phyloP scores from a whole-genome alignment of 306 rosid species.

The Comarum palustre region DNA sequence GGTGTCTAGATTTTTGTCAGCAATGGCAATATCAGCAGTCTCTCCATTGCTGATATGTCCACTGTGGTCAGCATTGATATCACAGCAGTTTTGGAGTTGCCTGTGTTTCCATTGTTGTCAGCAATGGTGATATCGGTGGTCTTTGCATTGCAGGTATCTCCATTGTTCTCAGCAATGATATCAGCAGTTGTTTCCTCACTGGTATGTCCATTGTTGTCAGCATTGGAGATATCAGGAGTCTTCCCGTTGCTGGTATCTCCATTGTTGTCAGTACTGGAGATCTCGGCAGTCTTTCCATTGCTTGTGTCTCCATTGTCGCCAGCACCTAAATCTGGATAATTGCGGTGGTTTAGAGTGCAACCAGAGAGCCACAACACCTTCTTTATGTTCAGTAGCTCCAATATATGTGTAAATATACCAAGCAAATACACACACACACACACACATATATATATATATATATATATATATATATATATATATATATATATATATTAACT shows the following conservation, averaged over 20 bases:
- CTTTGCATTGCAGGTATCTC: not conserved
- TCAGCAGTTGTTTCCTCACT: not conserved
- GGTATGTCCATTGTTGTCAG: not conserved
- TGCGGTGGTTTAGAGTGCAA: slow-evolving; percentile 87
- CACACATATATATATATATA: too few species aligned
- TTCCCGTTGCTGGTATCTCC: not conserved
- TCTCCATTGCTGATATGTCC: not conserved
- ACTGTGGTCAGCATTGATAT: not conserved
- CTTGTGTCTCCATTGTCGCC: slow-evolving; percentile 27
- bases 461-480: too few species aligned
- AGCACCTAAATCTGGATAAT: slow-evolving; percentile 62
- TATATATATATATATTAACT: too few species aligned
- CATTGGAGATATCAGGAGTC: not conserved
- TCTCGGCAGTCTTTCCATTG: slow-evolving; percentile 20
- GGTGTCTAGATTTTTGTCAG: not conserved
- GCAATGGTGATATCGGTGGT: not conserved
- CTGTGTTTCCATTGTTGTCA: not conserved
- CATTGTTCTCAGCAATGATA: not conserved
- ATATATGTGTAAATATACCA: slow-evolving; percentile 80
- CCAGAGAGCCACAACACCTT: slow-evolving; percentile 84
- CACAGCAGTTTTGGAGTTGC: not conserved
- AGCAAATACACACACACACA: too few species aligned
- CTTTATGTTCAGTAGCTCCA: slow-evolving; percentile 69
- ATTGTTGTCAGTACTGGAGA: not conserved
- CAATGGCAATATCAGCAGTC: not conserved